These are phyloP conservation scores for Dipodascopsis uninucleata DNA, from an alignment of 805 yeast species.

Conservation along the genomic window DNA sequence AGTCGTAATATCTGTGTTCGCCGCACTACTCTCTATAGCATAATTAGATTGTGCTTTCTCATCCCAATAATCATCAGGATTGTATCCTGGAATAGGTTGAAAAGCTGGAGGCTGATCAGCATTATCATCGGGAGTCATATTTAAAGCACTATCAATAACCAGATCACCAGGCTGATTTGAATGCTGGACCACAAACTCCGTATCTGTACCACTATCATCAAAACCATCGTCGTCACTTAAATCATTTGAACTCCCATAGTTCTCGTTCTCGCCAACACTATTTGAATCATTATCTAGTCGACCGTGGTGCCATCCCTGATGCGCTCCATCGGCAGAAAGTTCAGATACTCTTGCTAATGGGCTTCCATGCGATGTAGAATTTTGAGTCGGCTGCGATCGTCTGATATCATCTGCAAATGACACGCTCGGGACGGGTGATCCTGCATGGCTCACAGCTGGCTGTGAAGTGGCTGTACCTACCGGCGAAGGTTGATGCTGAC, in stretches of 20 bases:
- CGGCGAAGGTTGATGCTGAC: not conserved
- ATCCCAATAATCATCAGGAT: conserved; percentile 47
- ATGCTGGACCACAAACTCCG: conserved; percentile 10
- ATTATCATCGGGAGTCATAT: not conserved
- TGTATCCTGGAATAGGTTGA: conserved; percentile 46
- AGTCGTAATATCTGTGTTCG: not conserved
- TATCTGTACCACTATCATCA: conserved; percentile 26
- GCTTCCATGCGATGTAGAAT: too few species aligned
- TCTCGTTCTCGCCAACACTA: too few species aligned
- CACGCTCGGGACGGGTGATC: conserved; percentile 23
- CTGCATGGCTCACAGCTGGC: not conserved
- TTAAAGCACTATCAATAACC: not conserved
- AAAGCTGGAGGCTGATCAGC: conserved; percentile 43
- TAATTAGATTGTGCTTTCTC: conserved; percentile 32
- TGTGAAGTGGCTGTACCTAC: conserved; percentile 1
- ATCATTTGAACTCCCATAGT: too few species aligned
- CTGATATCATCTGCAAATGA: conserved; percentile 17
- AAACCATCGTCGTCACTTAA: conserved; percentile 21
- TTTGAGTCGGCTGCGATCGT: conserved; percentile 8
- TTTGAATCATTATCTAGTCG: too few species aligned
- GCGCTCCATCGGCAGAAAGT: too few species aligned
- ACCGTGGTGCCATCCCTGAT: too few species aligned
- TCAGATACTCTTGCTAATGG: too few species aligned
- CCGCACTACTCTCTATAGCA: too few species aligned
- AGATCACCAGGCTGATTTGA: conserved; percentile 1